Conservation (phyloP, 164 flowering plant genomes). For the Amborella trichopoda region DNA sequence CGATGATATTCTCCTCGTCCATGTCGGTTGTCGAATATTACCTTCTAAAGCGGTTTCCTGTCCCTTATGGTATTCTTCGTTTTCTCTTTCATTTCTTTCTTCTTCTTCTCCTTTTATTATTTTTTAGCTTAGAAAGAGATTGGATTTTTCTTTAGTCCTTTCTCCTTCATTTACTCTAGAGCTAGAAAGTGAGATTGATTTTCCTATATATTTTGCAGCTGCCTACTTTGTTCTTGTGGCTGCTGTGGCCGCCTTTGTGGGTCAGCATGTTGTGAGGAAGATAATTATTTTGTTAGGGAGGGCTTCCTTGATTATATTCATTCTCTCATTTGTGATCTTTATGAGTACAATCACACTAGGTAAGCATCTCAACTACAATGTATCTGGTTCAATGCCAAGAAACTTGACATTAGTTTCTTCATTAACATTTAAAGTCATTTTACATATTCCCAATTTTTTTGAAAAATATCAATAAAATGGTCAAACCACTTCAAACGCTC, state of each 20-base stretch:
- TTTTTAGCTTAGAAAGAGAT: neutral
- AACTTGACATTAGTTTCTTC: neutral
- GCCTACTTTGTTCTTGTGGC: slow-evolving; percentile 68
- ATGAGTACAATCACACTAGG: slow-evolving; percentile 88
- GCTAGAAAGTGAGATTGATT: too few species aligned
- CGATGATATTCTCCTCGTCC: slow-evolving; percentile 95
- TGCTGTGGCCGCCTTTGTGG: slow-evolving; percentile 76
- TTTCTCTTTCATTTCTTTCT: neutral
- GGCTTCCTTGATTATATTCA: slow-evolving; percentile 90
- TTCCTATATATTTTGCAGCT: slow-evolving; percentile 34
- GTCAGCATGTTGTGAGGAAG: slow-evolving; percentile 78
- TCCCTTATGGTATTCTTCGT: slow-evolving; percentile 64
- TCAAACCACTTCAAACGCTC: too few species aligned
- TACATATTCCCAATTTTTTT: neutral
- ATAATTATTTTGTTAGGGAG: slow-evolving; percentile 60
- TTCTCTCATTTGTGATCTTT: slow-evolving; percentile 72
- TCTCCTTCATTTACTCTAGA: neutral
- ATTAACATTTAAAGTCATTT: neutral
- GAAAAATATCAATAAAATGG: too few species aligned
- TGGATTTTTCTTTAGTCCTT: neutral
- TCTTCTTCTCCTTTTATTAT: neutral
- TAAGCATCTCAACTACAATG: slow-evolving; percentile 12
- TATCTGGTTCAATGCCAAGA: neutral
- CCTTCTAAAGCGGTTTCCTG: slow-evolving; percentile 86
- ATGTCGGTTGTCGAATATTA: slow-evolving; percentile 97